Percentiles rank a stretch among this genome's conserved stretches.
Evolutionary conservation across 768 basidiomycete genomes (phyloP).

Genomic region (Mycena leptocephala): DNA sequence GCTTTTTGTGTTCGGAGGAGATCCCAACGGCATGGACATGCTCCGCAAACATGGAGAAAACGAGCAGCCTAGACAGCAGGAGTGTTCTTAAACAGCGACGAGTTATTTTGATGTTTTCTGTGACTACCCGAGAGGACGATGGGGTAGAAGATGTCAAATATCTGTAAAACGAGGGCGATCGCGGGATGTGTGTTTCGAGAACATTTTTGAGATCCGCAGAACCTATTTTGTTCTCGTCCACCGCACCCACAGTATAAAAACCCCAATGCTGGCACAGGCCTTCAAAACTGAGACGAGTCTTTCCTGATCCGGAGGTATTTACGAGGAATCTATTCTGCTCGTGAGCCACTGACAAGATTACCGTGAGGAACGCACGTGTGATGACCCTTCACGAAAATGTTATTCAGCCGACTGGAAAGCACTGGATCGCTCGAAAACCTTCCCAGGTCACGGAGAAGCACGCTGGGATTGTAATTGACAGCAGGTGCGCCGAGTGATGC

Average conservation of each 20-base stretch:
- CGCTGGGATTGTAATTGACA: neutral
- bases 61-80: neutral
- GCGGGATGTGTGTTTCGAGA: neutral
- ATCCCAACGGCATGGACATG: neutral
- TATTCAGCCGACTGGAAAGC: too few relatives aligned
- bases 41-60: neutral
- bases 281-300: neutral
- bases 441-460: neutral
- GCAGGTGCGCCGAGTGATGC: neutral
- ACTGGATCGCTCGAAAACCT: constrained; percentile 3
- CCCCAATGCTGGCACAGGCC: constrained; percentile 20
- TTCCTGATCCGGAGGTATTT: too few relatives aligned
- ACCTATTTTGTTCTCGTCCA: neutral
- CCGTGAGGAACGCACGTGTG: too few relatives aligned
- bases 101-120: neutral
- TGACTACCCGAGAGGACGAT: neutral
- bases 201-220: neutral
- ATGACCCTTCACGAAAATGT: too few relatives aligned
- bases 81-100: neutral
- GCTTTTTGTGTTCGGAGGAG: neutral
- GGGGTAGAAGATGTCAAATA: neutral
- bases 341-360: too few relatives aligned
- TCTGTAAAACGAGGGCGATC: too few relatives aligned
- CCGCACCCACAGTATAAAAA: neutral
- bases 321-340: too few relatives aligned